Conservation (phyloP, 2,329 filamentous ascomycete species). For the Domatiomyces globalis region DNA sequence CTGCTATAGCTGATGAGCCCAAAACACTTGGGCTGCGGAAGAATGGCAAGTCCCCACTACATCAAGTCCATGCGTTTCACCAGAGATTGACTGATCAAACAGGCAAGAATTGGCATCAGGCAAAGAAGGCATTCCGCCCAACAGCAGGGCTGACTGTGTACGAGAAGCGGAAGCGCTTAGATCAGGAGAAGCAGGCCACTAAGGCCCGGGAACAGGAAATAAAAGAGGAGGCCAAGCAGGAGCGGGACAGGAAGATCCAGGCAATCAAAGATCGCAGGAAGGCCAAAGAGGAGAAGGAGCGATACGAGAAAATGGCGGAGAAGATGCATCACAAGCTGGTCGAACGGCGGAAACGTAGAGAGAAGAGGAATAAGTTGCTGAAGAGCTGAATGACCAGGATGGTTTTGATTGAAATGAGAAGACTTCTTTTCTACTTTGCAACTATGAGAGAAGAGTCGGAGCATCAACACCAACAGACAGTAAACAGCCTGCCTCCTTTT, state of each 20-base stretch:
- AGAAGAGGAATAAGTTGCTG: constrained; percentile 57
- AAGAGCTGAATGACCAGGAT: constrained; percentile 11
- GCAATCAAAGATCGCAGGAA: constrained; percentile 71
- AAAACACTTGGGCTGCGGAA: background rate
- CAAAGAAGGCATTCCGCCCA: constrained; percentile 74
- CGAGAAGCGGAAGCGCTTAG: constrained; percentile 57
- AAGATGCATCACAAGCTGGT: constrained; percentile 97
- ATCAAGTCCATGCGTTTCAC: background rate
- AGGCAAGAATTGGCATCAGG: constrained; percentile 92
- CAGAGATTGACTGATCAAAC: constrained; percentile 4
- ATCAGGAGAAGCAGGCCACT: constrained; percentile 55
- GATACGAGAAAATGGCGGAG: constrained; percentile 85
- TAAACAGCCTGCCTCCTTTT: too few species aligned
- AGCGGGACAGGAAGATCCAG: constrained; percentile 62
- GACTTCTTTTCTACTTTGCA: background rate
- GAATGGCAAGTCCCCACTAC: background rate
- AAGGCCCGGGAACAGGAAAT: constrained; percentile 92
- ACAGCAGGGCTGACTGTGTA: constrained; percentile 64
- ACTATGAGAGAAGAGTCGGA: too few species aligned
- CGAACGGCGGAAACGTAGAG: constrained; percentile 81
- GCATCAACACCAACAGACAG: too few species aligned
- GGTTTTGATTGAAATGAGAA: background rate
- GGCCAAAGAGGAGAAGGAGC: constrained; percentile 81
- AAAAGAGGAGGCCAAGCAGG: constrained; percentile 89
- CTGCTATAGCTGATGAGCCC: background rate